Base-by-base conservation (phyloP, 371 early-diverging fungal species). In the Mucor circinelloides region DNA sequence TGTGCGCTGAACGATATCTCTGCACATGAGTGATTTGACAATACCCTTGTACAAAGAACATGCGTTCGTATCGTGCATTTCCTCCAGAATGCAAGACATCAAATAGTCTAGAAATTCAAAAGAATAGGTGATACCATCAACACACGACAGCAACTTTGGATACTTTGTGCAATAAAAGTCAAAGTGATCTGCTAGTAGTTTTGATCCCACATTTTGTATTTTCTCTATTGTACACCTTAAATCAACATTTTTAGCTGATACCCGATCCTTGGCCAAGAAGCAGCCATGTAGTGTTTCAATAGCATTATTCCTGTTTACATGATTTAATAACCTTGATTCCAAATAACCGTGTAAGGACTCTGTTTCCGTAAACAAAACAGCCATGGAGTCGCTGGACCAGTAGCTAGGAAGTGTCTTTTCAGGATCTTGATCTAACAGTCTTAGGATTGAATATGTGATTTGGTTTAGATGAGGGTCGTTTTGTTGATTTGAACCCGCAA, bases 121-220 rank as follows among this genome's bases (percentile, higher is more conserved):
- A 1, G 78, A 69, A 25, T 74, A 77, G 1, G 66, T 72, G 28
- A 77, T 66, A n/a, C 78, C 78, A 54, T 77, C 78, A 0, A 77
- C 72, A 59, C 75, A 77, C 8, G 74, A 72, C 4, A 74, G 42
- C n/a, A 77, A 52, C 13, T 72, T 72, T 3, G 78, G 75, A 21
- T 74, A 77, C 31, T 75, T 46, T 0, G 64, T 70, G 38, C 72
- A 74, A 46, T 75, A 75, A 25, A 73, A 75, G 19, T 65, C 56
- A 40, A 77, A 77, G 25, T 77, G 64, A 32, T 72, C 60, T 64
- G 65, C 72, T 19, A 72, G 25, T 2, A 72, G 27, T 31, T 31
- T 56, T 4, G 68, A 67, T 23, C 60, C 60, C 12, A 56, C 25
- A 23, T 60, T 17, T 36, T 42, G 59, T 25, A 64, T 56, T 9